Percentiles rank a stretch among this genome's conserved stretches.
Conservation (phyloP, 208 protist genomes). For the Acanthamoeba lenticulata region DNA sequence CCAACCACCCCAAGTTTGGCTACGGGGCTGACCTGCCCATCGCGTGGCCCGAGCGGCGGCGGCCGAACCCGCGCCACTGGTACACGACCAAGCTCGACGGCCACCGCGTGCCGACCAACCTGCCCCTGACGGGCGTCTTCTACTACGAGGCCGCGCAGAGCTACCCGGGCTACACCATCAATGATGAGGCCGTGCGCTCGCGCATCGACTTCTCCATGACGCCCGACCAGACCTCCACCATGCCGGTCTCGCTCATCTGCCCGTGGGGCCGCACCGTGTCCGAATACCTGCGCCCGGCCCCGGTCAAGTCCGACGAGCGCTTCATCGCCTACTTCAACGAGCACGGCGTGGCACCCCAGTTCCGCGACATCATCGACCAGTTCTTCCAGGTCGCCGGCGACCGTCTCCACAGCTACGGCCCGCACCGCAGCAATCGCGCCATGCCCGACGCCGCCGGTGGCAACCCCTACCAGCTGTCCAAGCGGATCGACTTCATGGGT, state of each 20-base stretch:
- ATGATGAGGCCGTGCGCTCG: background rate
- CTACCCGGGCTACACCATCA: conserved; percentile 28
- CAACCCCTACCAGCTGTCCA: conserved; percentile 17
- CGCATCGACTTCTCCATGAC: conserved; percentile 55
- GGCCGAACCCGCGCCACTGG: background rate
- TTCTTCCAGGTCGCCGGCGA: conserved; percentile 12
- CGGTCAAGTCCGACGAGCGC: background rate
- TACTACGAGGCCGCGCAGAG: conserved; percentile 28
- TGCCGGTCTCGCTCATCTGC: conserved; percentile 49
- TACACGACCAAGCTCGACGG: background rate
- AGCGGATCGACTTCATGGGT: conserved; percentile 2
- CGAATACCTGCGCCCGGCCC: background rate
- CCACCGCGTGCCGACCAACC: background rate
- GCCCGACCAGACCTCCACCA: background rate
- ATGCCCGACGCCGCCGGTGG: conserved; percentile 7
- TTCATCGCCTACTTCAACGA: conserved; percentile 61
- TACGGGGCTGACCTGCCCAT: background rate
- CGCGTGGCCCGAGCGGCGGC: conserved; percentile 19
- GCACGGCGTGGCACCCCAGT: conserved; percentile 3
- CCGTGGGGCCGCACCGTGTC: background rate
- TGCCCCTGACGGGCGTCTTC: conserved; percentile 35
- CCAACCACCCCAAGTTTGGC: conserved; percentile 62
- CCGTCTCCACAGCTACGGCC: background rate
- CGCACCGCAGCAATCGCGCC: background rate
- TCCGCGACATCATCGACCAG: background rate